phyloP scores from a whole-genome alignment of 441 rosid species.

The Bocquillonia castaneifolia region DNA sequence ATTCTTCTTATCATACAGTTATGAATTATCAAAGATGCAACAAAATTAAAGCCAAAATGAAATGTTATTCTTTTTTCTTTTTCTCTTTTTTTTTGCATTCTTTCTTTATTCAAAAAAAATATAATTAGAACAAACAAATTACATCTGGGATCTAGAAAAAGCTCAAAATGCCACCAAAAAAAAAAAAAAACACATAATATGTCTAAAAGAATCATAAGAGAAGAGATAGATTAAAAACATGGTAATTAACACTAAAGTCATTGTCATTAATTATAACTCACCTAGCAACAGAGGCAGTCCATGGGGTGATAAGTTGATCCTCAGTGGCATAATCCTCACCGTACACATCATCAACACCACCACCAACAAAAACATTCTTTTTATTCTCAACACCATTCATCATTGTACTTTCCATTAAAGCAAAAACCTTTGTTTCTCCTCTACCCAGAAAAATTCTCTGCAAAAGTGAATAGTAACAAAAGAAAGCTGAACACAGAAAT shows the following conservation, averaged over 20 bases:
- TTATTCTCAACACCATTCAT: slow-evolving; percentile 36
- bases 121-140: not conserved
- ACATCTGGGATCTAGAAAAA: not conserved
- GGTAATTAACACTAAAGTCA: too few relatives aligned
- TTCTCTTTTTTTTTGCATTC: not conserved
- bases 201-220: not conserved
- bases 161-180: not conserved
- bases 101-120: not conserved
- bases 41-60: not conserved
- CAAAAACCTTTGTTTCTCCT: slow-evolving; percentile 26
- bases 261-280: too few relatives aligned
- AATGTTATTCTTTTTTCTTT: too few relatives aligned
- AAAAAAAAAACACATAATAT: not conserved
- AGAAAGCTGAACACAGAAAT: slow-evolving; percentile 14
- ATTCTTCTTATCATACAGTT: too few relatives aligned
- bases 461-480: slow-evolving; percentile 7
- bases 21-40: not conserved
- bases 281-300: slow-evolving; percentile 89
- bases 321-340: slow-evolving; percentile 79
- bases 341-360: slow-evolving; percentile 61
- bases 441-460: slow-evolving; percentile 35
- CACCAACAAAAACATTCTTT: slow-evolving; percentile 29
- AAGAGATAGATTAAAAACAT: too few relatives aligned
- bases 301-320: slow-evolving; percentile 89
- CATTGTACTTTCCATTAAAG: slow-evolving; percentile 42